Base-by-base conservation (phyloP, 2,329 filamentous ascomycete species). In the Massarina eburnea region DNA sequence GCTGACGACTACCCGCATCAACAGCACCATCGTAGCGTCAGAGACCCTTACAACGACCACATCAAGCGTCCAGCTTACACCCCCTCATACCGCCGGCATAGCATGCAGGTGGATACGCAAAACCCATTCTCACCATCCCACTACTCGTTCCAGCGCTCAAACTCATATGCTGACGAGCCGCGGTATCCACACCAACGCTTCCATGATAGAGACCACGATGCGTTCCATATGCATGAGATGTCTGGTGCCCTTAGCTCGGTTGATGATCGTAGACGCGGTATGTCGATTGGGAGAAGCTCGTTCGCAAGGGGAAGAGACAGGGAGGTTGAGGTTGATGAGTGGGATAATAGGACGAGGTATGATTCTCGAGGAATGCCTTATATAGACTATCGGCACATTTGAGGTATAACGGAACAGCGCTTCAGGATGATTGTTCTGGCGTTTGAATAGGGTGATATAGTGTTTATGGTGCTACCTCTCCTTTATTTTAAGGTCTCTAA, bases 1-100 rank as follows among this genome's bases (percentile, higher is more conserved):
- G 4, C 24, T 17, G 37, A 49, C 34, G 46, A 49, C 38, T 49
- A 49, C 27, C 46, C 46, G 9, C 20, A 22, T 4, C 12, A 8
- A n/a, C 41, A 39, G 10, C 42, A 43, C 5, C 55, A 48, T 20
- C 32, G 15, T 3, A 27, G 38, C 32, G 39, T 32, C 22, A 40
- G 40, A 32, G 24, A 17, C 21, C 10, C 14, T 22, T 39, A 17
- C 14, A 39, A 39, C n/a, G 39, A 39, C 17, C 39, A 35, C 21
- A 41, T 35, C 21, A 34, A 39, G 21, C 39, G 33, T 5, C 44
- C 26, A 8, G 26, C 30, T 7, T 20, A 24, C n/a, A n/a, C n/a
- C 17, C 24, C 45, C 8, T 35, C 40, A 4, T 24, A 17, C 18
- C 41, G 41, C 30, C 41, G 33, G 12, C 46, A 45, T 37, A 41